Conservation (phyloP, 805 yeast species). For the Lachancea kluyveri region DNA sequence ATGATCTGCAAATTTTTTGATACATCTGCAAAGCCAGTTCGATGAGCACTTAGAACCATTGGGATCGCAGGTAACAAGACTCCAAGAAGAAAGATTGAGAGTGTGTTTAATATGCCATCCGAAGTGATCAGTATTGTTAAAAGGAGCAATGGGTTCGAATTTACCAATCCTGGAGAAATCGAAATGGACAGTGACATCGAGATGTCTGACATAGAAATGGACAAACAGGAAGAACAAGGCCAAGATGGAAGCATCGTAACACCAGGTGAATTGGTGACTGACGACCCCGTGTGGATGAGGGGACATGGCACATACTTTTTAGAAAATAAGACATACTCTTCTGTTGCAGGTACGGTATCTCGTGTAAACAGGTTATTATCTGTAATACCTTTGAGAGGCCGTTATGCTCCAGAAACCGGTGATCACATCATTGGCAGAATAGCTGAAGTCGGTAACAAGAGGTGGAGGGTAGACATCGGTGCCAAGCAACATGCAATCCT, state of each 20-base stretch:
- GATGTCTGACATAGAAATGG: slow-evolving; percentile 29
- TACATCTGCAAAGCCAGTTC: too few relatives aligned
- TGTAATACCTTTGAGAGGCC: slow-evolving; percentile 79
- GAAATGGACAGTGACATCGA: slow-evolving; percentile 16
- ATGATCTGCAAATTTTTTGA: too few relatives aligned
- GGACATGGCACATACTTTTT: slow-evolving; percentile 94
- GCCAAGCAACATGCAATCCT: slow-evolving; percentile 88
- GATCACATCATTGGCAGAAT: slow-evolving; percentile 93
- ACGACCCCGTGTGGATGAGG: slow-evolving; percentile 95
- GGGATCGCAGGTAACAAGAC: too few relatives aligned
- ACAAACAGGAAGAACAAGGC: slow-evolving; percentile 26
- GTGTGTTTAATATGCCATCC: too few relatives aligned
- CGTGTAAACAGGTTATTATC: slow-evolving; percentile 82
- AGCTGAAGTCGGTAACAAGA: slow-evolving; percentile 84
- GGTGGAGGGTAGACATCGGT: slow-evolving; percentile 98
- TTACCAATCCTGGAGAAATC: slow-evolving; percentile 8
- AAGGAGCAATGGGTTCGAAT: slow-evolving; percentile 24
- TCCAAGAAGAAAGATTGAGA: too few relatives aligned
- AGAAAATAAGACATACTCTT: slow-evolving; percentile 70
- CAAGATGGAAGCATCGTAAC: slow-evolving; percentile 53
- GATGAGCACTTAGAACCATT: too few relatives aligned
- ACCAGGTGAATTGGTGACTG: slow-evolving; percentile 95
- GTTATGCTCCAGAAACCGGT: slow-evolving; percentile 92
- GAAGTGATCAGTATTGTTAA: slow-evolving; percentile 26
- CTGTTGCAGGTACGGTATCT: slow-evolving; percentile 87